A percentile compares a stretch with the other conserved stretches of the same genome.
phyloP scores from a whole-genome alignment of 352 stramenopile genomes.

The Phytophthora aleatoria region DNA sequence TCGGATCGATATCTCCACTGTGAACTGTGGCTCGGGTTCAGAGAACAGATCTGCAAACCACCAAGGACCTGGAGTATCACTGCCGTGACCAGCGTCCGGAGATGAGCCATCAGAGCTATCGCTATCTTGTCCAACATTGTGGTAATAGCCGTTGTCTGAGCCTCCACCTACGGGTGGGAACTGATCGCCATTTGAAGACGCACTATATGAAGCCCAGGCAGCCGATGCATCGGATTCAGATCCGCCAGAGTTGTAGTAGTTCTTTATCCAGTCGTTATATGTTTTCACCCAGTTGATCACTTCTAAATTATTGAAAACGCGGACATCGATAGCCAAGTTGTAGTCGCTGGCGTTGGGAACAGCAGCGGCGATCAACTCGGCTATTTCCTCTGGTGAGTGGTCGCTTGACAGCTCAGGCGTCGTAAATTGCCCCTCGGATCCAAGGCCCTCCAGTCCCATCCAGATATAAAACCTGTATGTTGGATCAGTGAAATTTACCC shows the following conservation, averaged over 20 bases:
- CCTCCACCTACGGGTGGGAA: slow-evolving; percentile 13
- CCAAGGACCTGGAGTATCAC: slow-evolving; percentile 5
- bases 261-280: slow-evolving; percentile 33
- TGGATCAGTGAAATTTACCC: slow-evolving; percentile 23
- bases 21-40: slow-evolving; percentile 33
- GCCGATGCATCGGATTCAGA: slow-evolving; percentile 10
- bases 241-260: slow-evolving; percentile 20
- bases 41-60: slow-evolving; percentile 15
- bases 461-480: slow-evolving; percentile 36
- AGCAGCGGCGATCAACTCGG: slow-evolving; percentile 12
- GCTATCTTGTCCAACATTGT: slow-evolving; percentile 8
- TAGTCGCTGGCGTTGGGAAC: slow-evolving; percentile 31
- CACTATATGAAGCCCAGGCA: slow-evolving; percentile 18
- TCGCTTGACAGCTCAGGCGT: slow-evolving; percentile 32
- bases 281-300: slow-evolving; percentile 26
- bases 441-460: slow-evolving; percentile 29
- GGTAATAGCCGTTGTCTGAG: slow-evolving; percentile 3
- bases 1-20: slow-evolving; percentile 37
- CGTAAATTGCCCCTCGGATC: slow-evolving; percentile 20
- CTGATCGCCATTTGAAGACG: slow-evolving; percentile 11
- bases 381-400: slow-evolving; percentile 20
- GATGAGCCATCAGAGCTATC: slow-evolving; percentile 12
- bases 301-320: slow-evolving; percentile 39
- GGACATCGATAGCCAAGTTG: slow-evolving; percentile 39
- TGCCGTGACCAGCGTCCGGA: slow-evolving; percentile 9